phyloP scores from a whole-genome alignment of 768 basidiomycete species.

The Boletus insuetus region DNA sequence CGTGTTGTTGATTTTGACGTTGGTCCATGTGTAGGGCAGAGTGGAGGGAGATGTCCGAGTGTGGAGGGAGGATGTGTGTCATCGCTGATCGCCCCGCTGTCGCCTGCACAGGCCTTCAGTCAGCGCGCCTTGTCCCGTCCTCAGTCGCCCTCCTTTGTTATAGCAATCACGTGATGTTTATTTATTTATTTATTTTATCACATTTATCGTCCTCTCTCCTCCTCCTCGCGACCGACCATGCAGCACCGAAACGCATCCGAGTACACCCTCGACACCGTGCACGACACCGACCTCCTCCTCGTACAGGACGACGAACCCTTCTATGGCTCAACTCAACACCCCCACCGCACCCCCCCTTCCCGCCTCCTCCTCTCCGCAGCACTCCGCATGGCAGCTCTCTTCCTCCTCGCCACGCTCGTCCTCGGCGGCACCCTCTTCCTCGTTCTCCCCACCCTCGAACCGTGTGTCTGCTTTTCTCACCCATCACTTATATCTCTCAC shows the following conservation, averaged over 20 bases:
- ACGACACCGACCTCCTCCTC: conserved; percentile 30
- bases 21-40: conserved; percentile 70
- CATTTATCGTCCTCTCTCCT: background rate
- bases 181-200: background rate
- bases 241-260: conserved; percentile 40
- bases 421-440: conserved; percentile 80
- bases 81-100: conserved; percentile 30
- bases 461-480: conserved; percentile 46
- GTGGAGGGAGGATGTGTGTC: conserved; percentile 49
- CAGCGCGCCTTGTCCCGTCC: conserved; percentile 1
- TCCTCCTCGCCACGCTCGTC: conserved; percentile 62
- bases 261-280: conserved; percentile 68
- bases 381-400: conserved; percentile 79
- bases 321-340: conserved; percentile 54
- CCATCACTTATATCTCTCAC: conserved; percentile 4
- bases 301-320: conserved; percentile 30
- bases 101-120: conserved; percentile 6
- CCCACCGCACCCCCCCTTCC: conserved; percentile 38
- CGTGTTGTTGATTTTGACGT: conserved; percentile 46
- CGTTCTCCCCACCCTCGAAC: conserved; percentile 74
- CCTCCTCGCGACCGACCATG: conserved; percentile 7
- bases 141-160: conserved; percentile 22
- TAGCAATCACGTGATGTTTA: conserved; percentile 15
- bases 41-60: conserved; percentile 52
- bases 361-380: conserved; percentile 76